Conservation (phyloP, 169 alveolate species). For the Cryptosporidium bovis region DNA sequence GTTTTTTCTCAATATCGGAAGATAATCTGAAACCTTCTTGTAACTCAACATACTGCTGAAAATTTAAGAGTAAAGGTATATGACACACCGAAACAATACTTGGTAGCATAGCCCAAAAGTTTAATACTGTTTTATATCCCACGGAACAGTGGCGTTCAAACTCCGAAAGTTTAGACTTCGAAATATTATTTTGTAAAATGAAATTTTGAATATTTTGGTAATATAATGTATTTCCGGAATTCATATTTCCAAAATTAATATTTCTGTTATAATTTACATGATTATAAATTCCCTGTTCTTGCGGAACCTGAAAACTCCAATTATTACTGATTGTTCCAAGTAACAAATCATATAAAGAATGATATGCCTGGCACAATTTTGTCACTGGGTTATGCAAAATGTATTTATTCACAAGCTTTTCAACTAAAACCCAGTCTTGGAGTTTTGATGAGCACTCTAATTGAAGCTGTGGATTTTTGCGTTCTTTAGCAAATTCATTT, state of each 20-base stretch:
- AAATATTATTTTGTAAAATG: conserved; percentile 2
- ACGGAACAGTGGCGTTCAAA: conserved; percentile 73
- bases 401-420: conserved; percentile 76
- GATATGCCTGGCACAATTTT: conserved; percentile 72
- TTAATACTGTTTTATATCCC: conserved; percentile 70
- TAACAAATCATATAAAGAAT: conserved; percentile 63
- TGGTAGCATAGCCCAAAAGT: conserved; percentile 74
- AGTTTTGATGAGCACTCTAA: conserved; percentile 76
- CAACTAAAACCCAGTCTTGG: conserved; percentile 80
- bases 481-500: conserved; percentile 80
- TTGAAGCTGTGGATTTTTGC: conserved; percentile 78
- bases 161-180: conserved; percentile 53
- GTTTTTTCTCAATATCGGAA: conserved; percentile 68
- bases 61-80: conserved; percentile 75
- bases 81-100: conserved; percentile 74
- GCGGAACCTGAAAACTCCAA: conserved; percentile 6
- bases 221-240: conserved; percentile 1
- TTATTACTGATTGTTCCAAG: conserved; percentile 21
- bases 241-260: neutral
- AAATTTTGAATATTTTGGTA: conserved; percentile 15
- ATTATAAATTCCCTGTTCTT: neutral
- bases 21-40: conserved; percentile 77
- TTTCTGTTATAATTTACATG: neutral
- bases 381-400: conserved; percentile 75
- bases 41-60: conserved; percentile 78